Base-by-base conservation (phyloP, 805 yeast species). In the Hanseniaspora nectarophila region DNA sequence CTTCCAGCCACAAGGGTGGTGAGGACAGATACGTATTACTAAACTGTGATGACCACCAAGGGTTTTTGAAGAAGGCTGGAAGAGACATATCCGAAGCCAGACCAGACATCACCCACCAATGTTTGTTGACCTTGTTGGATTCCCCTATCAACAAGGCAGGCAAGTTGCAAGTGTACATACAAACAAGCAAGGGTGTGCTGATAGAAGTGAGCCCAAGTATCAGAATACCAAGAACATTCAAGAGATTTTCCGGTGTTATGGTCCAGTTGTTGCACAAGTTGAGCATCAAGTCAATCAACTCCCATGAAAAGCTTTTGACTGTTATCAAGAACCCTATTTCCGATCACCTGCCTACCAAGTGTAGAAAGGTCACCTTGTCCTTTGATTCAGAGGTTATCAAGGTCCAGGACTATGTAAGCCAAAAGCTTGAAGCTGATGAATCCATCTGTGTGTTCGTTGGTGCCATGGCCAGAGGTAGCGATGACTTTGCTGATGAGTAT, bases 71-170 rank as follows among this genome's bases (percentile, higher is more conserved):
- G 67, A 90, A 88, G 65, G 87, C 90, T 95, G 95, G 95, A 50
- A 79, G 97, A 64, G 97, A 92, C 64, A 90, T 92, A 57, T 86
- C 95, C 45, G 98, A 92, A 64, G 97, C 97, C 7, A 80, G 98
- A 67, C 98, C 98, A n/a, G 98, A 92, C 67, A 92, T 92, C 62
- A 92, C 98, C 42, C 98, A 92, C 66, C 98, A 90, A 70, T 92
- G 98, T 73, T 77, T 92, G 39, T 74, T 92, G 67, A 90, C 98
- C 3, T 73, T 92, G 57, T 73, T 92, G 61, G 98, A 92, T 67
- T 86, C 96, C n/a, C 98, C 98, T 40, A 84, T 92, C 61, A 92
- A 92, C 72, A 92, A 92, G 69, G 97, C 97, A 6, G 98, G 98
- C 8, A 86, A 80, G 67, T 75, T 92, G 59, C 98, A 92, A 69